These are phyloP conservation scores for Porcisia deanei DNA, from an alignment of 208 protist species.

Conservation along the genomic window DNA sequence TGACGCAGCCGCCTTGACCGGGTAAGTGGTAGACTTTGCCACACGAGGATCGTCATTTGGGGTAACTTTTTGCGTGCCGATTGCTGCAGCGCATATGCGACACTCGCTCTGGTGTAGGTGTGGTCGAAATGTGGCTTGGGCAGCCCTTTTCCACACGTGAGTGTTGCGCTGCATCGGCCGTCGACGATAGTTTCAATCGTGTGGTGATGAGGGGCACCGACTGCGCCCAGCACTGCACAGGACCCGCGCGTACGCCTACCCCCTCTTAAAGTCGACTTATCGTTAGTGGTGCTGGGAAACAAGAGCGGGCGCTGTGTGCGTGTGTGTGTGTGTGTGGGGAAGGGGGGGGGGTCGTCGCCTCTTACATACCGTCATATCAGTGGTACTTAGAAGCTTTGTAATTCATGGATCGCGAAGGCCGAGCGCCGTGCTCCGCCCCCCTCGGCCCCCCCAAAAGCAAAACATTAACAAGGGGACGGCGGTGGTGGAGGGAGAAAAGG, in stretches of 20 bases:
- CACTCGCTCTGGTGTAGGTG: conserved; percentile 52
- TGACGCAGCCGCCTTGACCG: not conserved
- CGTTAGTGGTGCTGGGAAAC: no score
- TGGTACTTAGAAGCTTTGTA: no score
- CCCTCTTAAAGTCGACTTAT: no score
- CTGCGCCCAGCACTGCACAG: not conserved
- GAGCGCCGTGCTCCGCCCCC: no score
- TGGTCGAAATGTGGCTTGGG: conserved; percentile 25
- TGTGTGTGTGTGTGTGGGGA: no score
- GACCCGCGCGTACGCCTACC: not conserved
- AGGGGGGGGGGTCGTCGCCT: no score
- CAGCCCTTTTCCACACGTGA: not conserved
- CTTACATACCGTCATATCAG: no score
- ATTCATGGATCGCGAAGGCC: no score
- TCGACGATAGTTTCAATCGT: not conserved
- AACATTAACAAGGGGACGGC: no score
- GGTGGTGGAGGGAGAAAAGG: no score
- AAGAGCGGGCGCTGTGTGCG: no score
- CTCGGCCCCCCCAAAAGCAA: no score
- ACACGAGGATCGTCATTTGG: not conserved
- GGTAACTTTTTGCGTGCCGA: not conserved
- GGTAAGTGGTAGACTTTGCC: not conserved
- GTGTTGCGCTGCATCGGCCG: not conserved
- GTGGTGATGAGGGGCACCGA: not conserved
- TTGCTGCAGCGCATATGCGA: conserved; percentile 35